These are phyloP conservation scores for Leccinum uliginosum DNA, from an alignment of 768 basidiomycete genomes.

Conservation along the genomic window DNA sequence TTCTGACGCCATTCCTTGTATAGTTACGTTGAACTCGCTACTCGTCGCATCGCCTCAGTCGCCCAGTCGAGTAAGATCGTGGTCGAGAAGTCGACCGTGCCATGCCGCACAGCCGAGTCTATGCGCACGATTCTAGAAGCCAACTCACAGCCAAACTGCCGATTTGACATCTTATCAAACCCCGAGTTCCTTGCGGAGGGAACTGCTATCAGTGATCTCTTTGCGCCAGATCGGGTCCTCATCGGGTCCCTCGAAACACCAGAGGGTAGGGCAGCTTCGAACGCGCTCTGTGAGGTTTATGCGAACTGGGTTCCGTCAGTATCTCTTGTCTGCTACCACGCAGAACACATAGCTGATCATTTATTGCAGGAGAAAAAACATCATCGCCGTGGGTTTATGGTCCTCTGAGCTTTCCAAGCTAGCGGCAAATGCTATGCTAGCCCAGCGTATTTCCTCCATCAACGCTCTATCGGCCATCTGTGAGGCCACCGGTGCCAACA, in stretches of 20 bases:
- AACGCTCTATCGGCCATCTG: constrained; percentile 98
- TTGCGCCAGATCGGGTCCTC: constrained; percentile 89
- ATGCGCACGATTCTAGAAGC: constrained; percentile 99
- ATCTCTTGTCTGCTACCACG: background rate
- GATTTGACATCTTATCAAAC: constrained; percentile 98
- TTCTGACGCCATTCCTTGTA: constrained; percentile 8
- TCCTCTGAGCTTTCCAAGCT: constrained; percentile 98
- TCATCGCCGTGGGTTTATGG: constrained; percentile 96
- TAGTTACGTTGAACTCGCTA: constrained; percentile 96
- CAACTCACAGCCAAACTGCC: constrained; percentile 87
- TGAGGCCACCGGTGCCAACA: constrained; percentile 97
- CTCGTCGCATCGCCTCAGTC: constrained; percentile 90
- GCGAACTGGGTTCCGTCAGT: constrained; percentile 95
- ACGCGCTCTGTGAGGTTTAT: constrained; percentile 75
- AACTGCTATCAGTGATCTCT: constrained; percentile 88
- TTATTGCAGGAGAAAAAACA: constrained; percentile 54
- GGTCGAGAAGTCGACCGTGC: constrained; percentile 98
- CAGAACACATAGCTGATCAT: background rate
- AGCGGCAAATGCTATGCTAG: constrained; percentile 98
- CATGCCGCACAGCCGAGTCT: constrained; percentile 96
- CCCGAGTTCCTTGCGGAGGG: constrained; percentile 99
- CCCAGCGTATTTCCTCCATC: constrained; percentile 97
- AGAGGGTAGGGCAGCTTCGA: constrained; percentile 80
- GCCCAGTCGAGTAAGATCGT: constrained; percentile 94
- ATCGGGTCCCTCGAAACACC: constrained; percentile 92